Percentiles rank a stretch among this genome's conserved stretches.
These are phyloP conservation scores for Corylus heterophylla DNA, from an alignment of 306 rosid genomes.

Conservation along the genomic window DNA sequence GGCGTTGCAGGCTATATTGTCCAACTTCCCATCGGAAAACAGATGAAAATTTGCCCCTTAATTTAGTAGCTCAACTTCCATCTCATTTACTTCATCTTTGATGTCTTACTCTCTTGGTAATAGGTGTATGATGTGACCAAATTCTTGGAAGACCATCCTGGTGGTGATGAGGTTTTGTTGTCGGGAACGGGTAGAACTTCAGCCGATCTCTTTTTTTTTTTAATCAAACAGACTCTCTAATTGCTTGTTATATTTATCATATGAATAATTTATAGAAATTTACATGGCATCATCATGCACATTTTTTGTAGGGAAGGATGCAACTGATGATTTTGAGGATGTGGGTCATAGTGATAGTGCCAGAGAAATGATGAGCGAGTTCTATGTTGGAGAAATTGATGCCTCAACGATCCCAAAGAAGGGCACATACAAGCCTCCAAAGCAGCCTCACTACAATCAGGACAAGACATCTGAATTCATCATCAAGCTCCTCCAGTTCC, in stretches of 20 bases:
- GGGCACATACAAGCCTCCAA: slow-evolving; percentile 41
- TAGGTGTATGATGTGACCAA: slow-evolving; percentile 60
- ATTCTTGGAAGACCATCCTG: slow-evolving; percentile 64
- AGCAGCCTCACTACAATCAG: slow-evolving; percentile 61
- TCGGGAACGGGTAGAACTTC: slow-evolving; percentile 47
- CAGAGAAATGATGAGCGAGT: slow-evolving; percentile 52
- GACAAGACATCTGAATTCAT: slow-evolving; percentile 64
- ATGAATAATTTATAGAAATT: neutral
- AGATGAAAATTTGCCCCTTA: neutral
- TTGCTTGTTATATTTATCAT: neutral
- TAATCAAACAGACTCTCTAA: neutral
- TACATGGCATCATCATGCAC: neutral
- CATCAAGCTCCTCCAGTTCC: slow-evolving; percentile 58
- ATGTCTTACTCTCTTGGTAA: neutral
- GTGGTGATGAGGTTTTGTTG: slow-evolving; percentile 61
- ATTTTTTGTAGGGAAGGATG: slow-evolving; percentile 47
- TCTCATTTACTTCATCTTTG: neutral
- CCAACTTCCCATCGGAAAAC: neutral
- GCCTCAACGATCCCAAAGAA: slow-evolving; percentile 45
- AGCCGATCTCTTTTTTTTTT: neutral
- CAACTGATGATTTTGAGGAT: slow-evolving; percentile 66
- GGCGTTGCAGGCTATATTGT: neutral
- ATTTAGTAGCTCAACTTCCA: neutral
- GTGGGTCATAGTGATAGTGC: slow-evolving; percentile 61
- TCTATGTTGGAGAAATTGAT: slow-evolving; percentile 51